A percentile compares a stretch with the other conserved stretches of the same genome.
phyloP scores from a whole-genome alignment of 306 rosid genomes.

The Trifolium fragiferum region DNA sequence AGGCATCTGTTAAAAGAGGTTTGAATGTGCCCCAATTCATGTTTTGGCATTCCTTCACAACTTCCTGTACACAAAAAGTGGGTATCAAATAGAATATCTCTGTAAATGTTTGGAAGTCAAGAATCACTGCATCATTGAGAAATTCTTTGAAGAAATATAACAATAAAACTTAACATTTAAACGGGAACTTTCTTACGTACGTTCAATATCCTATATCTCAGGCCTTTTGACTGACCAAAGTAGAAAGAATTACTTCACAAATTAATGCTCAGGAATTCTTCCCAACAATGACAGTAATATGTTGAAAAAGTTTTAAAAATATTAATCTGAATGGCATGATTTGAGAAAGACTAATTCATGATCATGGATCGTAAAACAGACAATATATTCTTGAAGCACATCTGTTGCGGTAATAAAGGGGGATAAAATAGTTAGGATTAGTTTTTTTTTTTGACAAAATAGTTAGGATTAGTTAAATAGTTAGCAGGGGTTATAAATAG shows the following conservation, averaged over 20 bases:
- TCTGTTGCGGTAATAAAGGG: neutral
- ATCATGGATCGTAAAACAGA: conserved; percentile 15
- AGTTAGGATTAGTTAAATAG: neutral
- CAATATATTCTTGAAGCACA: conserved; percentile 11
- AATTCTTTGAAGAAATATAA: conserved; percentile 11
- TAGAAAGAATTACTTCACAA: conserved; percentile 36
- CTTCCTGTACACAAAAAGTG: conserved; percentile 66
- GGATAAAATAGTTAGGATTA: neutral
- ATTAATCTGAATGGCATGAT: conserved; percentile 16
- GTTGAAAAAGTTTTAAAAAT: conserved; percentile 10
- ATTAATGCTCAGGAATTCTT: conserved; percentile 29
- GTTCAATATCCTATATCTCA: neutral
- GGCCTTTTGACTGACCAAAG: conserved; percentile 15
- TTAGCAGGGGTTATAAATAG: neutral
- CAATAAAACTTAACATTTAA: neutral
- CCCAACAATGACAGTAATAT: conserved; percentile 21
- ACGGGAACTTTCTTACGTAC: too few species aligned
- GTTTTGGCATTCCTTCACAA: conserved; percentile 69
- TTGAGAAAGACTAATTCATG: conserved; percentile 30
- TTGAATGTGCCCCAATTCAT: conserved; percentile 97
- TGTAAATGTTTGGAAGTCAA: conserved; percentile 28
- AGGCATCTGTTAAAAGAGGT: conserved; percentile 65
- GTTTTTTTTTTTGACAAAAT: neutral
- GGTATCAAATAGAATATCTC: conserved; percentile 21
- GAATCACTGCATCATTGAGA: conserved; percentile 15